Evolutionary conservation across 192 early-diverging fungal species (phyloP).

Genomic region (Coemansia pectinata): DNA sequence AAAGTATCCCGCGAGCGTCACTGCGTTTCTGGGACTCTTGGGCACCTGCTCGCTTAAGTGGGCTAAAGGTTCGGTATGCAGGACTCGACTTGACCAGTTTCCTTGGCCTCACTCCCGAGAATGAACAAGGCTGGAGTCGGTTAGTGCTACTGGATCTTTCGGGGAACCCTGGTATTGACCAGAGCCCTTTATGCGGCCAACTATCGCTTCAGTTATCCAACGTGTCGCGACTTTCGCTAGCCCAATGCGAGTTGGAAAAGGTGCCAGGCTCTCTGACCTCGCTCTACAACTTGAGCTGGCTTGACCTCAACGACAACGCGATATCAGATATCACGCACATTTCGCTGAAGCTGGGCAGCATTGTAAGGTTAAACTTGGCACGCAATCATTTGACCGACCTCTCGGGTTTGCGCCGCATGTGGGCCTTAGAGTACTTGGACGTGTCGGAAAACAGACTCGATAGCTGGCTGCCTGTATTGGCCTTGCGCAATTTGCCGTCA

Average conservation of each 20-base stretch:
- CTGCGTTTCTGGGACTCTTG: slow-evolving; percentile 45
- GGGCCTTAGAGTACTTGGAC: slow-evolving; percentile 45
- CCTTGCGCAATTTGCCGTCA: slow-evolving; percentile 45
- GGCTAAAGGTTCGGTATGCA: slow-evolving; percentile 32
- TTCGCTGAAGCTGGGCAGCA: slow-evolving; percentile 31
- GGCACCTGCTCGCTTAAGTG: slow-evolving; percentile 19
- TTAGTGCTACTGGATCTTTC: slow-evolving; percentile 45
- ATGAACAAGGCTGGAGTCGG: slow-evolving; percentile 20
- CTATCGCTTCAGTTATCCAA: slow-evolving; percentile 20
- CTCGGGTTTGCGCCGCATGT: slow-evolving; percentile 37
- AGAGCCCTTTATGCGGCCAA: slow-evolving; percentile 17
- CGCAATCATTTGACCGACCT: slow-evolving; percentile 28
- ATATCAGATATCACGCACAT: slow-evolving; percentile 34
- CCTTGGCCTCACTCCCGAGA: slow-evolving; percentile 10
- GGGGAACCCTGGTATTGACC: slow-evolving; percentile 29
- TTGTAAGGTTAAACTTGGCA: slow-evolving; percentile 33
- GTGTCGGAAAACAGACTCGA: slow-evolving; percentile 31
- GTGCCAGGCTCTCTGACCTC: slow-evolving; percentile 30
- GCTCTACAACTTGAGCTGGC: slow-evolving; percentile 38
- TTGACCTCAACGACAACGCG: slow-evolving; percentile 36
- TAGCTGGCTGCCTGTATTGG: slow-evolving; percentile 22
- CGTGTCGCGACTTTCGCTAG: slow-evolving; percentile 41
- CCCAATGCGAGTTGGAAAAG: slow-evolving; percentile 36
- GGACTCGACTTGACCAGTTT: slow-evolving; percentile 25
- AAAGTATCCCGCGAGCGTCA: slow-evolving; percentile 37